A percentile compares a stretch with the other conserved stretches of the same genome.
These are phyloP conservation scores for Teratosphaeria zuluensis DNA, from an alignment of 2,329 filamentous ascomycete genomes.

Conservation along the genomic window DNA sequence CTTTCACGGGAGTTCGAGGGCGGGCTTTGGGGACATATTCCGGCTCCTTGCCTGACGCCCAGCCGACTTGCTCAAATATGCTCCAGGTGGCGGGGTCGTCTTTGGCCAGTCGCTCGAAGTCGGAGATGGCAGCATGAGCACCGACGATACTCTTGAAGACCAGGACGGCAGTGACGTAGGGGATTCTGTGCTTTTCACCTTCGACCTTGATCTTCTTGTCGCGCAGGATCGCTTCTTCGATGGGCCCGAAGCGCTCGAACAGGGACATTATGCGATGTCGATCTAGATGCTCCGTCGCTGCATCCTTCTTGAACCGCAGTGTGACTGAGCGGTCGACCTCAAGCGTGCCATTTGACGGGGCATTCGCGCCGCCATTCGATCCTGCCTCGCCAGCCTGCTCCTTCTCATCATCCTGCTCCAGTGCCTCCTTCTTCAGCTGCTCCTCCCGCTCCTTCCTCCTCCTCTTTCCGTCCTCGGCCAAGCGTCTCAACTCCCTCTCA, in stretches of 20 bases:
- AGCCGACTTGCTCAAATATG: slow-evolving; percentile 44
- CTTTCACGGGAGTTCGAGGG: background rate
- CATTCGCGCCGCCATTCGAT: background rate
- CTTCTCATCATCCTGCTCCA: slow-evolving; percentile 36
- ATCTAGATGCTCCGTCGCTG: slow-evolving; percentile 29
- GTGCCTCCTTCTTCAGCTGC: slow-evolving; percentile 43
- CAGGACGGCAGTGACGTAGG: slow-evolving; percentile 42
- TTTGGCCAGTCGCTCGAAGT: slow-evolving; percentile 25
- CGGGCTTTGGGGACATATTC: slow-evolving; percentile 28
- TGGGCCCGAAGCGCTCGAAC: slow-evolving; percentile 46
- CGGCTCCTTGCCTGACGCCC: slow-evolving; percentile 46
- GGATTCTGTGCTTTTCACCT: slow-evolving; percentile 19
- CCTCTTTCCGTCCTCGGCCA: slow-evolving; percentile 42
- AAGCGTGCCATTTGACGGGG: background rate
- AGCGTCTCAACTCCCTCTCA: slow-evolving; percentile 39
- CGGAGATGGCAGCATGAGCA: slow-evolving; percentile 47
- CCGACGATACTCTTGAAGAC: slow-evolving; percentile 49
- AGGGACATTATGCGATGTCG: slow-evolving; percentile 37
- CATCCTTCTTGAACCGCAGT: slow-evolving; percentile 33
- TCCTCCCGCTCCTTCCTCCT: slow-evolving; percentile 47
- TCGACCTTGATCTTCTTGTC: slow-evolving; percentile 40
- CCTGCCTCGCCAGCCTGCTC: slow-evolving; percentile 3
- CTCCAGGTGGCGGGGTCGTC: slow-evolving; percentile 35
- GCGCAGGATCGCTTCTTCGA: slow-evolving; percentile 47
- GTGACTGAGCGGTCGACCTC: slow-evolving; percentile 51